A percentile compares a stretch with the other conserved stretches of the same genome.
phyloP scores from a whole-genome alignment of 108 stramenopile species.

The Fistulifera pelliculosa region DNA sequence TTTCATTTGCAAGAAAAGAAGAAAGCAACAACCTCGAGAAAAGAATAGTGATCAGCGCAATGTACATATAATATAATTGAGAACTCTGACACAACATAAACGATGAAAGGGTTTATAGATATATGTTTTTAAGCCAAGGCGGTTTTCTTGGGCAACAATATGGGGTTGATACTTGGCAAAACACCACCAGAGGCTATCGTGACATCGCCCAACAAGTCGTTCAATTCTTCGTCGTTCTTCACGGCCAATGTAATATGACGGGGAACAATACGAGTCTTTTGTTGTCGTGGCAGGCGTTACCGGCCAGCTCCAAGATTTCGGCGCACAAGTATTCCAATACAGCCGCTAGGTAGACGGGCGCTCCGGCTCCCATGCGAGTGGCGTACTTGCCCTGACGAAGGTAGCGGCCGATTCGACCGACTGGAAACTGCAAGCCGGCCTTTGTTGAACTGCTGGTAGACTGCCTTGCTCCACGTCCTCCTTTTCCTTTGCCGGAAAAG shows the following conservation, averaged over 20 bases:
- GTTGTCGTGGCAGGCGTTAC: slow-evolving; percentile 96
- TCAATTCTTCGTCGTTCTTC: slow-evolving; percentile 90
- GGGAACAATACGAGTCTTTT: slow-evolving; percentile 92
- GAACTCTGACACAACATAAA: too few relatives aligned
- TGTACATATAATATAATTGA: too few relatives aligned
- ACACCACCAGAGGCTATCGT: slow-evolving; percentile 94
- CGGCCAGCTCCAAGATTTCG: slow-evolving; percentile 92
- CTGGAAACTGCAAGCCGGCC: slow-evolving; percentile 97
- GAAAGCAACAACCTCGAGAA: too few relatives aligned
- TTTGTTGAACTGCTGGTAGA: slow-evolving; percentile 77
- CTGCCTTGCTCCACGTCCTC: slow-evolving; percentile 83
- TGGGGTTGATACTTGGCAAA: slow-evolving; percentile 86
- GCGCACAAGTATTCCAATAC: slow-evolving; percentile 94
- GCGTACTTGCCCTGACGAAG: slow-evolving; percentile 93
- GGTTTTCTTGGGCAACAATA: slow-evolving; percentile 81
- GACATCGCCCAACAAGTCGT: slow-evolving; percentile 81
- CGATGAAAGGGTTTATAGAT: too few relatives aligned
- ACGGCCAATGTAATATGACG: slow-evolving; percentile 94
- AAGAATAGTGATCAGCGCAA: too few relatives aligned
- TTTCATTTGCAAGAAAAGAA: too few relatives aligned
- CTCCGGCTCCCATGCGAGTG: slow-evolving; percentile 90
- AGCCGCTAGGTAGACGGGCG: slow-evolving; percentile 94
- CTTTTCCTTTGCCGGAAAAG: slow-evolving; percentile 47
- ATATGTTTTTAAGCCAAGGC: background rate
- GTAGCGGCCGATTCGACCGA: slow-evolving; percentile 91